Base-by-base conservation (phyloP, 768 basidiomycete genomes). In the Rhizopogon vesiculosus region DNA sequence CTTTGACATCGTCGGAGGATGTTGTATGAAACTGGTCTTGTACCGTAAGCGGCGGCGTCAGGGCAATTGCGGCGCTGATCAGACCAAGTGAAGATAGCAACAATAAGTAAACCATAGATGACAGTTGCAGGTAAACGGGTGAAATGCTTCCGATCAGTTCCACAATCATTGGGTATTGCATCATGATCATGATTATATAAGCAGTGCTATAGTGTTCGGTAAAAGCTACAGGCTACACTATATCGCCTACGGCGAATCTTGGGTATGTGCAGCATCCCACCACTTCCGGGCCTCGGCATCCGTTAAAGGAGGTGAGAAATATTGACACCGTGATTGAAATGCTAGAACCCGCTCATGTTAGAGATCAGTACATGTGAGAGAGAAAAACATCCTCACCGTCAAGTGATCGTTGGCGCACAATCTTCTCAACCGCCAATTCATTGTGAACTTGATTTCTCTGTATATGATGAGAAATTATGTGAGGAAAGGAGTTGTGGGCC, bases 321-420 rank as follows among this genome's bases (percentile, higher is more conserved):
- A 91, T 65, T 80, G 82, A 73, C 91, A 93, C 49, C 89, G 85
- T 44, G 87, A 79, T 56, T 78, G 78, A 67, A 93, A 93, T 33
- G 87, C 91, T 93, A 68, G 64, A 43, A 8, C 33, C 40, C 56
- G 61, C 15, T 10, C 49, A 51, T 61, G 57, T 68, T 45, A 68
- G 51, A 13, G 41, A 38, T 13, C 42, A 31, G 50, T 42, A 48
- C 39, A 35, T 51, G 50, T 54, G 42, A 56, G 44, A 46, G 51
- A 49, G 33, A 63, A 54, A 55, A 57, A 44, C 46, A 44, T 40
- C 46, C 81, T 64, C 62, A 85, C 90, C 90, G 64, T 91, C 85
- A 50, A 86, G 70, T 31, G 88, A 84, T 61, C 89, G 78, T 56
- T 78, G 78, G 51, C 85, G 77, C 48, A 92, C 78, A 61, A 92